These are phyloP conservation scores for Cyanidiococcus yangmingshanensis DNA, from an alignment of 23 red algal genomes.

Conservation along the genomic window DNA sequence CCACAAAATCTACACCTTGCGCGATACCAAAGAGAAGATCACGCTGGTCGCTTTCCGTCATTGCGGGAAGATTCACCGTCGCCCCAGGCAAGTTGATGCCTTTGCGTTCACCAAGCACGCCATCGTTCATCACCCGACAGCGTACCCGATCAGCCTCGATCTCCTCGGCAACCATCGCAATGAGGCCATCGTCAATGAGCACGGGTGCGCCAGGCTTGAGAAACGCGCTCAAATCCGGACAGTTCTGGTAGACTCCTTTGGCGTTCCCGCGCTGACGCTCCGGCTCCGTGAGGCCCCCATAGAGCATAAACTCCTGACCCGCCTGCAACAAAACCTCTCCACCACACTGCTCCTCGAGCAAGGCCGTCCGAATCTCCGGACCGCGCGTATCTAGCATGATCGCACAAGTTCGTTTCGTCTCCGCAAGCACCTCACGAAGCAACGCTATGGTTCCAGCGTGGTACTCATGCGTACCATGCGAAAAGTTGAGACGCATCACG, in stretches of 20 bases:
- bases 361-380: slow-evolving; percentile 53
- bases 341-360: slow-evolving; percentile 51
- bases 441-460: slow-evolving; percentile 57
- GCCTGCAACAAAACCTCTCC: slow-evolving; percentile 59
- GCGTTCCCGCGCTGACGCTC: slow-evolving; percentile 51
- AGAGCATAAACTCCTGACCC: slow-evolving; percentile 43
- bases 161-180: slow-evolving; percentile 53
- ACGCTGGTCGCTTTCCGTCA: slow-evolving; percentile 93
- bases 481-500: slow-evolving; percentile 84
- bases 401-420: slow-evolving; percentile 51
- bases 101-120: slow-evolving; percentile 59
- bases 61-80: slow-evolving; percentile 71
- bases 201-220: slow-evolving; percentile 46
- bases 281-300: slow-evolving; percentile 36
- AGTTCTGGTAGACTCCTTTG: slow-evolving; percentile 87
- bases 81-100: slow-evolving; percentile 91
- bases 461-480: slow-evolving; percentile 94
- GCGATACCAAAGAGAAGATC: slow-evolving; percentile 91
- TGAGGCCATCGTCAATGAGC: slow-evolving; percentile 88
- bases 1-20: slow-evolving; percentile 89
- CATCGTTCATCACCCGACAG: slow-evolving; percentile 76
- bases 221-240: slow-evolving; percentile 29
- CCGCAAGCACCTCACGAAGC: slow-evolving; percentile 45
- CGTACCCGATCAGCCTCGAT: slow-evolving; percentile 57
- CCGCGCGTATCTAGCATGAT: slow-evolving; percentile 90